These are phyloP conservation scores for Pythium guiyangense DNA, from an alignment of 352 stramenopile genomes.

Conservation along the genomic window DNA sequence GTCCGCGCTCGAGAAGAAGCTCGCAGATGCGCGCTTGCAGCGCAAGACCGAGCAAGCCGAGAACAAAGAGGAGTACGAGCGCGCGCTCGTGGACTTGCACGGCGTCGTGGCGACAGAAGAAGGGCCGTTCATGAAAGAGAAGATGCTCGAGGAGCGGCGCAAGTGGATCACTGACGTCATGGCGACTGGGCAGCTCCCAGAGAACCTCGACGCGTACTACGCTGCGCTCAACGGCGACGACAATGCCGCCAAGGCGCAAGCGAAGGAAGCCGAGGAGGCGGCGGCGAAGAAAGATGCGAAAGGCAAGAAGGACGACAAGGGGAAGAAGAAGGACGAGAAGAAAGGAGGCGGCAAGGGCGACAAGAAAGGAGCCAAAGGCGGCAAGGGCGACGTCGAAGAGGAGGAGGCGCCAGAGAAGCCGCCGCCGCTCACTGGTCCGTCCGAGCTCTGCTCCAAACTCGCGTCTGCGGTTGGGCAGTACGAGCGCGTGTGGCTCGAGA, in stretches of 20 bases:
- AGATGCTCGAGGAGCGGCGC: conserved; percentile 87
- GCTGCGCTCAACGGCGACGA: conserved; percentile 34
- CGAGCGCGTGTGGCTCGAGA: conserved; percentile 85
- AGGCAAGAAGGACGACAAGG: conserved; percentile 46
- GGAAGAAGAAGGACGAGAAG: conserved; percentile 26
- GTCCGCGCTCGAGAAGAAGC: conserved; percentile 63
- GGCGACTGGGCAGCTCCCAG: conserved; percentile 75
- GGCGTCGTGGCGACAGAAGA: conserved; percentile 81
- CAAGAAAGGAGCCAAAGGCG: conserved; percentile 44
- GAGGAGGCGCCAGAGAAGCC: conserved; percentile 77
- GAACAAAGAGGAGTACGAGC: conserved; percentile 90
- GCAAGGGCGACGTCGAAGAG: conserved; percentile 35
- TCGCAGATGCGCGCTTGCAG: conserved; percentile 75
- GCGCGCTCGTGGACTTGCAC: conserved; percentile 85
- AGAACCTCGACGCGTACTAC: conserved; percentile 91
- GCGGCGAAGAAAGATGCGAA: conserved; percentile 39
- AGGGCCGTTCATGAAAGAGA: conserved; percentile 90
- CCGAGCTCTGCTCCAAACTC: conserved; percentile 78
- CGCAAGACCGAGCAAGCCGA: conserved; percentile 88
- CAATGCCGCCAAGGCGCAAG: conserved; percentile 45
- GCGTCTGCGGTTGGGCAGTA: conserved; percentile 58
- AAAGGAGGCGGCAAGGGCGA: conserved; percentile 45
- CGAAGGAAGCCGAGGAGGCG: conserved; percentile 44
- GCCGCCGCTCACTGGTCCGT: conserved; percentile 80
- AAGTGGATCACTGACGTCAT: conserved; percentile 92